Evolutionary conservation across 2,329 filamentous ascomycete genomes (phyloP), one percentile per base, ranked within the genome.

Genomic region (Aquanectria penicillioides): DNA sequence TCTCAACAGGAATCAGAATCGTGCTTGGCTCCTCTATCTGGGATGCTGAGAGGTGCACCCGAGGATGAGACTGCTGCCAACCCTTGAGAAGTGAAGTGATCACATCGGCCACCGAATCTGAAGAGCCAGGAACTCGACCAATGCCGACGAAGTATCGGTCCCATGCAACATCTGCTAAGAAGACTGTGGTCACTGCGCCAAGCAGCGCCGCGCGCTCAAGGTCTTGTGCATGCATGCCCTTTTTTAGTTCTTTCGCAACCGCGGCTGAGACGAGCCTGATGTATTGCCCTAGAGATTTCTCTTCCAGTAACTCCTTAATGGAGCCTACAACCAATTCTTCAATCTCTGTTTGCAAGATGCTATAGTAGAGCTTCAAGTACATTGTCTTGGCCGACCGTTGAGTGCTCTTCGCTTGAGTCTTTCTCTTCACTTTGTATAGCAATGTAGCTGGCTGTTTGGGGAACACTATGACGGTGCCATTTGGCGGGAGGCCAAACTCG

Each of bases 1-100:
- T 87, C 57, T 97, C 93, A 12, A 99, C 94, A 0, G 94, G 92
- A 50, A 99, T 96, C 25, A 90, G 81, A 66, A 99, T 94, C 11
- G 87, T 88, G 84, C 83, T 61, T 75, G 81, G 64, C 17, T 83
- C 78, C 5, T 63, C 61, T 1, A 53, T 50, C 6, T 68, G 57
- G 2, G 59, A 47, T 3, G 69, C 52, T 7, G 69, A 60, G 0
- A 78, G 59, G 2, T 62, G 28, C 11, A 79, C 53, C 6, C 55
- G 66, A 11, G 69, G 57, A 22, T 75, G 67, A 5, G 61, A 55
- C n/a, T 59, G 58, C 50, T 73, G 75, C 77, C 77, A 79, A 3
- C 51, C 38, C 1, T 69, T 59, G 4, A 83, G 67, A 33, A 71
- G 66, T 2, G 66, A 33, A 0, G 71, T 62, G 4, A 75, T 65